Percentiles rank a stretch among this genome's conserved stretches.
Conservation (phyloP, 768 basidiomycete species). For the Lactifluus piperatus region DNA sequence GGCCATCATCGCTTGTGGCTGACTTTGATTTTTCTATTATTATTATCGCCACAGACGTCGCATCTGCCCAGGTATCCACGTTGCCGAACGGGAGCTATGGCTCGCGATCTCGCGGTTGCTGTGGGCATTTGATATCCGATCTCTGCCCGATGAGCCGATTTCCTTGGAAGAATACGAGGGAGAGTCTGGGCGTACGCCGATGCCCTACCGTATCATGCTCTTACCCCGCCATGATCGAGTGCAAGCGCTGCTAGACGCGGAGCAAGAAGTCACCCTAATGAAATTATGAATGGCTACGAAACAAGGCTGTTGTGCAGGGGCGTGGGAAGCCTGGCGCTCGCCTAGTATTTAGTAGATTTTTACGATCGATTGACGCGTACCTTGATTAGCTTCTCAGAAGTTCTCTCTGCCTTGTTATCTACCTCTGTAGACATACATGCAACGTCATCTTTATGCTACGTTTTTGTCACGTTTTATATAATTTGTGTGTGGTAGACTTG, state of each 20-base stretch:
- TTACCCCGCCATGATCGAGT: conserved; percentile 21
- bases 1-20: background rate
- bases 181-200: conserved; percentile 36
- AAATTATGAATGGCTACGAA: conserved; percentile 6
- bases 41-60: conserved; percentile 19
- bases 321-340: too few species aligned
- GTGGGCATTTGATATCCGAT: conserved; percentile 38
- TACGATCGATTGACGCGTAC: background rate
- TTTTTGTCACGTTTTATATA: background rate
- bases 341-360: background rate
- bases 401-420: background rate
- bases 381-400: background rate
- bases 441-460: too few species aligned
- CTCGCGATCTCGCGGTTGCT: conserved; percentile 38
- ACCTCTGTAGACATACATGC: too few species aligned
- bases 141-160: conserved; percentile 36
- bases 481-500: background rate
- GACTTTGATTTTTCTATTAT: background rate
- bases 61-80: conserved; percentile 38
- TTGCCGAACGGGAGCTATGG: conserved; percentile 40
- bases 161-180: conserved; percentile 41
- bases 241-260: conserved; percentile 5
- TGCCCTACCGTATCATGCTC: conserved; percentile 32
- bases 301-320: background rate
- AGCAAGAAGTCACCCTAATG: conserved; percentile 12